Conservation (phyloP, 208 protist genomes). For the Trypanosoma congolense region DNA sequence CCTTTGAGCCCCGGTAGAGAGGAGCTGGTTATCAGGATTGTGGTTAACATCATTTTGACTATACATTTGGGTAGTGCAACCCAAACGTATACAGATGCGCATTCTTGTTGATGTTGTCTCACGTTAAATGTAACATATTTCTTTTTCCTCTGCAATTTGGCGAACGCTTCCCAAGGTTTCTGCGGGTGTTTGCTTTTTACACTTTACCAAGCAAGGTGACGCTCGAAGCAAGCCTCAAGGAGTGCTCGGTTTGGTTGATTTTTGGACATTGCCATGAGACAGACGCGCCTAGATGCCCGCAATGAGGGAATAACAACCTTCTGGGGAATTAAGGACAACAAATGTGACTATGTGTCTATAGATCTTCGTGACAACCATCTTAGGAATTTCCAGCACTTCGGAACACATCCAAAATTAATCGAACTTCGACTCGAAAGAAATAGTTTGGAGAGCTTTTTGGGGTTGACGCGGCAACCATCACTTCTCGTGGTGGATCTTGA, state of each 20-base stretch:
- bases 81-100: no score
- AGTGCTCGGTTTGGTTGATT: conserved; percentile 12
- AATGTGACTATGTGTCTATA: conserved; percentile 51
- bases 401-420: conserved; percentile 63
- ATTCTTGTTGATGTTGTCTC: no score
- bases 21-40: no score
- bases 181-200: no score
- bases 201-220: no score
- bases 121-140: no score
- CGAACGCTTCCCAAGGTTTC: no score
- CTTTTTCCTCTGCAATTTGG: no score
- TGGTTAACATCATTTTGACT: no score
- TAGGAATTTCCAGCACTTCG: conserved; percentile 56
- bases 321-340: conserved; percentile 35
- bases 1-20: no score
- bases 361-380: conserved; percentile 59
- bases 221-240: no score
- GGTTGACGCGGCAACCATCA: conserved; percentile 59
- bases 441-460: conserved; percentile 45
- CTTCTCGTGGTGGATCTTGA: conserved; percentile 44
- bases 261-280: conserved; percentile 27
- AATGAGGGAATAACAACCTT: conserved; percentile 42
- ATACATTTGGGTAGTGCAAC: no score
- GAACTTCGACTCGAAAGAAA: conserved; percentile 59
- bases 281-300: conserved; percentile 43